These are phyloP conservation scores for Russula compacta DNA, from an alignment of 768 basidiomycete genomes.

Conservation along the genomic window DNA sequence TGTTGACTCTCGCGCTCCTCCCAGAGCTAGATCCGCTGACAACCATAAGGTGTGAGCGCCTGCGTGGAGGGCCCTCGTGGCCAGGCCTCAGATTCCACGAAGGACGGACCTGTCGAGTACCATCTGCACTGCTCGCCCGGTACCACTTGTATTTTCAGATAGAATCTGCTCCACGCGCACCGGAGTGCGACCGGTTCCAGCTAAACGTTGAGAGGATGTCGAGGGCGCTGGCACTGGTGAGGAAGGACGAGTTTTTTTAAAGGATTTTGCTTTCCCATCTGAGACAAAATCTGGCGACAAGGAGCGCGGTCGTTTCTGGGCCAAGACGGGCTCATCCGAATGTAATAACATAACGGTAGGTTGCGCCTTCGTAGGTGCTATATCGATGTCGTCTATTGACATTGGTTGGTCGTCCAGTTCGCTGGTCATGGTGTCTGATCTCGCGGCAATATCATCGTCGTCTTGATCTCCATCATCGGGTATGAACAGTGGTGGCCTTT, in stretches of 20 bases:
- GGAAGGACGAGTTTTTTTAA: neutral
- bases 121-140: slow-evolving; percentile 30
- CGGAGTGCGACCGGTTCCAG: slow-evolving; percentile 13
- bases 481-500: slow-evolving; percentile 1
- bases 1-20: slow-evolving; percentile 24
- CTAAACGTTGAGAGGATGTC: neutral
- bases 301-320: slow-evolving; percentile 4
- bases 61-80: slow-evolving; percentile 31
- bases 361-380: neutral
- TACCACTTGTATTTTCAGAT: slow-evolving; percentile 13
- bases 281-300: neutral
- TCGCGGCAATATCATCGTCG: neutral
- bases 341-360: neutral
- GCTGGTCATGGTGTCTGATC: neutral
- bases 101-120: slow-evolving; percentile 44
- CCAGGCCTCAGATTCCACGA: slow-evolving; percentile 37
- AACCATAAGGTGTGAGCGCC: slow-evolving; percentile 6
- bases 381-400: neutral
- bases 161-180: slow-evolving; percentile 18
- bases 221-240: neutral
- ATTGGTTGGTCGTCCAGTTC: neutral
- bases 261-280: neutral
- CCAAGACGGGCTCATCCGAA: neutral
- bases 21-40: slow-evolving; percentile 16
- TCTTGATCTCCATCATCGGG: slow-evolving; percentile 5